Conservation (phyloP, 129 eudicot genomes). For the Calendula officinalis region DNA sequence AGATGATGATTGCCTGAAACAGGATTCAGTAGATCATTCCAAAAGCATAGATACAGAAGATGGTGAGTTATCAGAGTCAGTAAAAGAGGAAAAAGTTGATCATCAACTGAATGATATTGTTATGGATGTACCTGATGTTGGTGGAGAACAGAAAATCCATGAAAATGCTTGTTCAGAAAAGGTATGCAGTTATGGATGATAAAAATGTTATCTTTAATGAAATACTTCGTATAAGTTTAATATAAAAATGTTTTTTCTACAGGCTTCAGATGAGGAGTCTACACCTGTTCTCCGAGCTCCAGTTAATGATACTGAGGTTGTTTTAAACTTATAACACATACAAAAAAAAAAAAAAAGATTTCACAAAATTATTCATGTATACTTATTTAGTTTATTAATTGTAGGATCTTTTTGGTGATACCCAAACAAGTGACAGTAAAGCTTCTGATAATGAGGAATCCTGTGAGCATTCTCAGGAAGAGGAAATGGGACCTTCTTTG, state of each 20-base stretch:
- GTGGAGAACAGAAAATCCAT: constrained; percentile 22
- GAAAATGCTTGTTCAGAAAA: constrained; percentile 26
- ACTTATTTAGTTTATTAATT: constrained; percentile 21
- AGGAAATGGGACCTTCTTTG: constrained; percentile 66
- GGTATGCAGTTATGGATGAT: constrained; percentile 30
- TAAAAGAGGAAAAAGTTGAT: constrained; percentile 36
- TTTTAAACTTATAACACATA: background rate
- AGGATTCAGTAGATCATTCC: constrained; percentile 29
- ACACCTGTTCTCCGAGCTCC: constrained; percentile 65
- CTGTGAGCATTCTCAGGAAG: constrained; percentile 50
- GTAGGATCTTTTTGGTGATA: constrained; percentile 78
- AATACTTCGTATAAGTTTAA: background rate
- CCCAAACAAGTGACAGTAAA: constrained; percentile 40
- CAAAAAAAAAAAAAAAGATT: background rate
- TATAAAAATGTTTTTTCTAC: constrained; percentile 20
- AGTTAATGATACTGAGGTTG: constrained; percentile 81
- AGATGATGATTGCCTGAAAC: constrained; percentile 26
- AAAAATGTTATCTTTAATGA: background rate
- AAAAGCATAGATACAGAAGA: constrained; percentile 27
- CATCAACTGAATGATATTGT: constrained; percentile 20
- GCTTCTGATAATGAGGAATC: constrained; percentile 38
- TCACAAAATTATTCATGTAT: background rate
- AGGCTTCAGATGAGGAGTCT: constrained; percentile 51
- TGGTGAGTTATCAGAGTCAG: constrained; percentile 19
- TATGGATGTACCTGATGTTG: constrained; percentile 16